Evolutionary conservation across 176 grass and related monocot genomes (phyloP), one percentile per base, ranked within the genome.

Genomic region (Oryza glumipatula): DNA sequence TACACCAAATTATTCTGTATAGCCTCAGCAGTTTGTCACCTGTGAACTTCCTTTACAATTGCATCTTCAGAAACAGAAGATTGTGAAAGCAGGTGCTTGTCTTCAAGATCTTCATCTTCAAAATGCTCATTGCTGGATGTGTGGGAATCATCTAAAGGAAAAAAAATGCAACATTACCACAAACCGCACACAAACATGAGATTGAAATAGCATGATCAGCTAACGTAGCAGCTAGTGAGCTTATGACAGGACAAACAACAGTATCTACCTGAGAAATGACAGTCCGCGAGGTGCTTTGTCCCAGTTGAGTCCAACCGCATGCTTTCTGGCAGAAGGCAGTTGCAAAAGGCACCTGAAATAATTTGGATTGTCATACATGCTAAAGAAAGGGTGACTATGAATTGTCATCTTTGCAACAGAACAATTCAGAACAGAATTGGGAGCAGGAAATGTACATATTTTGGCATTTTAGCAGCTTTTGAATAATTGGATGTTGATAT

Each of bases 241-340:
- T 23, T 26, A 72, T 58, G 7, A 71, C 33, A 85, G 51, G 0
- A 4, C 47, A 51, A 79, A 76, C 38, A 86, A 35, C 41, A 35
- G 51, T 73, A 82, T 79, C 12, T 77, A 99, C 96, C 93, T 89
- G 96, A 96, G 72, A 89, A 96, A 78, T 24, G 46, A 30, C 87
- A 89, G 54, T 96, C 94, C 0, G 89, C 82, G 3, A 92, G 67
- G 39, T 95, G 81, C 69, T 99, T 92, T 89, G 92, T 96, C 78
- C 87, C 91, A 76, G 81, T 86, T 76, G 88, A 92, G 74, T 92
- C 93, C 76, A 94, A 74, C 2, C 88, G 86, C 79, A 99, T 94
- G 79, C 91, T 80, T 87, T 95, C 96, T 83, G 96, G 96, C 66
- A 99, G 81, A 92, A 99, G 93, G 72, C 96, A 99, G 75, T 96